Evolutionary conservation across 805 yeast genomes (phyloP), one percentile per base, ranked within the genome.

Genomic region (Metschnikowia kofuensis): DNA sequence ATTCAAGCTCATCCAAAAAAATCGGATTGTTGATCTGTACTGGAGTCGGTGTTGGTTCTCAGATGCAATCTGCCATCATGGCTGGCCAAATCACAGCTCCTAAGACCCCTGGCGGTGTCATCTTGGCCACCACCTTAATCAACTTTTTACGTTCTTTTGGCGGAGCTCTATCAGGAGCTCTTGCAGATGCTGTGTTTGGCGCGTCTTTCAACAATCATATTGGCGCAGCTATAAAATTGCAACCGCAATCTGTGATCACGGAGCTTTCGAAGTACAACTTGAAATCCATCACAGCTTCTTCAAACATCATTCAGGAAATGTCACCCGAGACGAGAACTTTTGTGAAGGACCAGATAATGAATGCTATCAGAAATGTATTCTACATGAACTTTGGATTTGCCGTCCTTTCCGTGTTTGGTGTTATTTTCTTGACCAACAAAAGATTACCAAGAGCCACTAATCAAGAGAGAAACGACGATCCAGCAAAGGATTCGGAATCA

Each of bases 71-170:
- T 1, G 54, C 70, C 13, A 63, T 77, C 41, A 57, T 78, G 31
- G 60, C 75, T 1, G 68, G 77, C 1, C 83, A 80, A 55, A 60
- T 80, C 8, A 63, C 70, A 21, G 80, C 81, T 10, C 83, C 85
- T 32, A 76, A 78, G 50, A 60, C 67, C 1, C 71, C 78, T 7
- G 84, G 84, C 13, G 71, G 76, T 3, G 67, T 70, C 7, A 76
- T 80, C 41, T 59, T 79, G 61, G 68, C 78, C 2, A 77, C 83
- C 6, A 62, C 81, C 0, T 66, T 72, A 43, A 47, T 76, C 48
- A 69, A 71, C 52, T 77, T 77, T 56, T 59, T 61, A 13, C 72
- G 84, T 54, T 61, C 76, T 1, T 51, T 79, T 14, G 78, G 78
- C 16, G 76, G 78, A 39, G 68, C 82, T 1, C 35, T 80, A 29